Evolutionary conservation across 2,329 filamentous ascomycete species (phyloP), one percentile per base, ranked within the genome.

Genomic region (Ceratocystis variospora): DNA sequence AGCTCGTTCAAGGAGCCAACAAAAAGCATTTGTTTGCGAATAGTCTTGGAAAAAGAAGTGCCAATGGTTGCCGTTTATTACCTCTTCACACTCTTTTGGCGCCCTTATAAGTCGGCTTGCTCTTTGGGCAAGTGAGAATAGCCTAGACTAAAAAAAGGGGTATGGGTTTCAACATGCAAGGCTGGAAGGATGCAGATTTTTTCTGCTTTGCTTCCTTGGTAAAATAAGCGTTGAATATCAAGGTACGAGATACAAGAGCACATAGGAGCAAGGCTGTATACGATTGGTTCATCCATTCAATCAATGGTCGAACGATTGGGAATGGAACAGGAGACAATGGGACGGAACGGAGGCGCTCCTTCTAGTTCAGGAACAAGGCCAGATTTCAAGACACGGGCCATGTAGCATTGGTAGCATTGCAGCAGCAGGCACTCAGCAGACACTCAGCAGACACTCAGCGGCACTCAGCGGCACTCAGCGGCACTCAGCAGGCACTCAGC

Each of bases 321-420:
- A 33, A 25, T 57, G 22, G 22, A 57, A 31, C 22, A 25, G n/a
- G 53, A 28, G 17, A 28, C 53, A 25, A 50, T 50, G 48, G n/a
- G 48, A 50, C 48, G 48, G 48, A 22, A 25, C 48, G 48, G 22
- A 22, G 22, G 48, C 48, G 48, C 48, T 50, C 48, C 48, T 50
- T 50, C 48, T 22, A 10, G n/a, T 50, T 12, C 48, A 22, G 48
- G 48, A 50, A 50, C 53, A 57, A 57, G 53, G 53, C 53, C 53
- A 57, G 53, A 57, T 57, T 57, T 25, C 53, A 28, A 17, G 22
- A 61, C 33, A 12, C 12, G 19, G 22, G 31, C 55, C 37, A 12
- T 48, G 46, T 48, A 48, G 19, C 65, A 28, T 31, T 57, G 25
- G 17, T 67, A 31, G 45, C 65, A 64, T 65, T 68, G 37, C 37